Evolutionary conservation across 2,329 filamentous ascomycete genomes (phyloP).

Genomic region (Talaromyces sp.): DNA sequence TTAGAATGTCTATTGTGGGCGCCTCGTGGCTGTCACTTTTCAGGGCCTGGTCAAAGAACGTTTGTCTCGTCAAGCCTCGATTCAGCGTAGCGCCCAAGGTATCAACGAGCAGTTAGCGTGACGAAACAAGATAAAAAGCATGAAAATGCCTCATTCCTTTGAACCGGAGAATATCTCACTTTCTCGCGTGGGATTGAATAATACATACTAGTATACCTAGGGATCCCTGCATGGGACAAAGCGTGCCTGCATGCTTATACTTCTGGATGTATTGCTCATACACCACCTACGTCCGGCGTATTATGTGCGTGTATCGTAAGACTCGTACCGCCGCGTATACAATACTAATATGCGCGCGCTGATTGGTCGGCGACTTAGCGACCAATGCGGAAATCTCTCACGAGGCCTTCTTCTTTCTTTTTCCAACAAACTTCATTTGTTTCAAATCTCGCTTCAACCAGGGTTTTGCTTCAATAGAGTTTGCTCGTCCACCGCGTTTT

Average conservation of each 20-base stretch:
- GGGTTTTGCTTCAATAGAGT: too few relatives aligned
- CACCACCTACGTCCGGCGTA: background rate
- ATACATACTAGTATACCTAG: too few relatives aligned
- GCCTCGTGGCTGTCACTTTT: conserved; percentile 3
- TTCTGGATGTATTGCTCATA: background rate
- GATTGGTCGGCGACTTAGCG: background rate
- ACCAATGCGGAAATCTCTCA: conserved; percentile 4
- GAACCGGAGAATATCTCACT: background rate
- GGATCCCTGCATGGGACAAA: conserved; percentile 2
- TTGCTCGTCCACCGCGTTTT: too few relatives aligned
- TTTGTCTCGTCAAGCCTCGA: too few relatives aligned
- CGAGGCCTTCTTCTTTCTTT: background rate
- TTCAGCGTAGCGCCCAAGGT: too few relatives aligned
- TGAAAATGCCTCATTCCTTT: conserved; percentile 8
- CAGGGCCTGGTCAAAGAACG: too few relatives aligned
- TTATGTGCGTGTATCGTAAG: background rate
- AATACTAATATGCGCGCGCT: background rate
- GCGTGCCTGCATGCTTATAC: background rate
- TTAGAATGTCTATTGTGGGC: background rate
- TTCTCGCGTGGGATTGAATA: too few relatives aligned
- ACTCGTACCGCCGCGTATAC: background rate
- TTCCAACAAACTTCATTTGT: background rate
- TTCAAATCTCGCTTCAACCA: background rate
- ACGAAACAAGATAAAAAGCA: background rate
- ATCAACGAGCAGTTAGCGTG: background rate